These are phyloP conservation scores for Ministeria vibrans DNA, from an alignment of 78 protist species.

Conservation along the genomic window DNA sequence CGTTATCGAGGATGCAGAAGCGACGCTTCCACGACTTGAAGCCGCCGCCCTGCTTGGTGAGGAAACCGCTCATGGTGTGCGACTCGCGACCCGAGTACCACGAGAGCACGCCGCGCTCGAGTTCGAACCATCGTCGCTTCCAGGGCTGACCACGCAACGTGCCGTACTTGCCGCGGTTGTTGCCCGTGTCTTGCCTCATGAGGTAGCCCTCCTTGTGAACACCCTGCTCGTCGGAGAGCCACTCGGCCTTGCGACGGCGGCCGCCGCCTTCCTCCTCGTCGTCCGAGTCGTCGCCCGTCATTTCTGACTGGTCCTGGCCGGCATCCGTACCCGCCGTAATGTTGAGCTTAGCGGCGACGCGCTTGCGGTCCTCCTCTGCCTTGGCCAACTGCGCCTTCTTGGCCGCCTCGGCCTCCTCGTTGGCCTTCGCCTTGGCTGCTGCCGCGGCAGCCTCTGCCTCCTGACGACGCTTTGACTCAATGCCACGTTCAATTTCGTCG, in stretches of 20 bases:
- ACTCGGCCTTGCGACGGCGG: too few relatives aligned
- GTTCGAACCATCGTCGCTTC: constrained; percentile 9
- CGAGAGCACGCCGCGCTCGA: not conserved
- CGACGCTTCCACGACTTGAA: constrained; percentile 15
- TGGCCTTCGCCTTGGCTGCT: not conserved
- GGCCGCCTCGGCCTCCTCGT: not conserved
- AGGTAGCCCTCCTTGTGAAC: too few relatives aligned
- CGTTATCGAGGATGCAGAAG: not conserved
- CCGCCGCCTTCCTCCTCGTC: not conserved
- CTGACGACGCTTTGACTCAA: not conserved
- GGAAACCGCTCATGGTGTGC: not conserved
- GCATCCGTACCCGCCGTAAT: not conserved
- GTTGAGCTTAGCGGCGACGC: too few relatives aligned
- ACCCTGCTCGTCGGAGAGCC: too few relatives aligned
- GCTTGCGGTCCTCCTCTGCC: not conserved
- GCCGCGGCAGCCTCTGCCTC: too few relatives aligned
- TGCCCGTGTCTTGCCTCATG: not conserved
- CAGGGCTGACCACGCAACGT: not conserved
- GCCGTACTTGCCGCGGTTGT: not conserved
- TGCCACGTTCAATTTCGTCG: not conserved
- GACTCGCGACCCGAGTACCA: too few relatives aligned
- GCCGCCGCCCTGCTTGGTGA: constrained; percentile 9
- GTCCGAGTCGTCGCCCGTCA: not conserved
- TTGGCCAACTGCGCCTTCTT: not conserved
- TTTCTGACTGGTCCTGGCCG: not conserved